A percentile compares a stretch with the other conserved stretches of the same genome.
Conservation (phyloP, 305 asterid genomes). For the Salvia sclarea region DNA sequence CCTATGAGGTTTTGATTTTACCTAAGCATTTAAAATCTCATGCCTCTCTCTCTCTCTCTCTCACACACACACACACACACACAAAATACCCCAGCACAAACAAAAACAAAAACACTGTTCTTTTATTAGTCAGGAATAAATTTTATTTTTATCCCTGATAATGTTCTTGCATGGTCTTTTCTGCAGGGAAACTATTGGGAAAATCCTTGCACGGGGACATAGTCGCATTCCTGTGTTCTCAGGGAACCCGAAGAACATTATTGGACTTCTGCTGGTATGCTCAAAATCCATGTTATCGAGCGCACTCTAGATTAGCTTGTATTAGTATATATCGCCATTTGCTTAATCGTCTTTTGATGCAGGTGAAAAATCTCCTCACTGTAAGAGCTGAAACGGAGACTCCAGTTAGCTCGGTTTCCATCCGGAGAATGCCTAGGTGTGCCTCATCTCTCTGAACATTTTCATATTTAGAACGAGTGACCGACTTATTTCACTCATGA, state of each 20-base stretch:
- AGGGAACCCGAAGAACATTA: conserved; percentile 78
- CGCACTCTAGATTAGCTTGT: conserved; percentile 11
- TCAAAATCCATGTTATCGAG: conserved; percentile 16
- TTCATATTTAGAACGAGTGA: neutral
- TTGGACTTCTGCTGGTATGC: conserved; percentile 95
- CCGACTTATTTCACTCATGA: conserved; percentile 5
- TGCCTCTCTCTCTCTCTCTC: neutral
- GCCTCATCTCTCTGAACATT: conserved; percentile 15
- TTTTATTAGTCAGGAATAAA: neutral
- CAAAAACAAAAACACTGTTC: no score
- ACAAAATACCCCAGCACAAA: neutral
- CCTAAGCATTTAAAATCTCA: neutral
- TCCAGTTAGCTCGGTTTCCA: conserved; percentile 91
- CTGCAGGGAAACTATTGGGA: conserved; percentile 95
- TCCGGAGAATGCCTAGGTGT: conserved; percentile 93
- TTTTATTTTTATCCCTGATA: neutral
- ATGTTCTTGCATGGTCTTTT: conserved; percentile 8
- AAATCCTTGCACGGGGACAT: conserved; percentile 93
- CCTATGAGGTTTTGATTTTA: conserved; percentile 6
- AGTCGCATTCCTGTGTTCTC: conserved; percentile 94
- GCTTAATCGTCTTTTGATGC: conserved; percentile 25
- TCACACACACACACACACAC: neutral
- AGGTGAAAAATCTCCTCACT: conserved; percentile 95
- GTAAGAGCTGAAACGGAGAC: conserved; percentile 93
- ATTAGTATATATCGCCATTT: conserved; percentile 10